Percentiles rank a stretch among this genome's conserved stretches.
Evolutionary conservation across 1,139 yeast genomes (phyloP).

Genomic region (Meyerozyma athensensis): DNA sequence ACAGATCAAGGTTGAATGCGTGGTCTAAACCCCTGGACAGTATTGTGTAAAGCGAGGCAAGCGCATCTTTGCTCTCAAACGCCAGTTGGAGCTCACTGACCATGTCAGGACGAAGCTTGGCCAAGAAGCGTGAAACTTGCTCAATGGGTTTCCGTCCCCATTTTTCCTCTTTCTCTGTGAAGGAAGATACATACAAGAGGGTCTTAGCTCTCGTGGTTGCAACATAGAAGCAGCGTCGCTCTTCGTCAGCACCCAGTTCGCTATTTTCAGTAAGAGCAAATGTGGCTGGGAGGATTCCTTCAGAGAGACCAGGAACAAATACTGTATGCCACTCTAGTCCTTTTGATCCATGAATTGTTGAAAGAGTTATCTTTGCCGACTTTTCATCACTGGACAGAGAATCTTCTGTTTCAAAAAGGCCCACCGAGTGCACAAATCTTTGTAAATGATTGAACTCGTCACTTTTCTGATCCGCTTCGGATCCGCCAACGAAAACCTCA

Average conservation of each 20-base stretch:
- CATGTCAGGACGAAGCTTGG: constrained; percentile 6
- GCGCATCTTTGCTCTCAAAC: constrained; percentile 13
- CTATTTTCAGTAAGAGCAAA: constrained; percentile 32
- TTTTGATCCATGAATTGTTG: constrained; percentile 89
- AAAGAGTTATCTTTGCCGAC: constrained; percentile 34
- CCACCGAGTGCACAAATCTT: constrained; percentile 55
- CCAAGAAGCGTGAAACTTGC: constrained; percentile 29
- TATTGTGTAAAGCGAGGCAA: constrained; percentile 17
- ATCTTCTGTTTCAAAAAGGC: constrained; percentile 42
- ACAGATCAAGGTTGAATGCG: constrained; percentile 8
- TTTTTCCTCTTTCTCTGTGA: constrained; percentile 18
- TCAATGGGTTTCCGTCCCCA: constrained; percentile 22
- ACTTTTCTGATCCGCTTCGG: constrained; percentile 14
- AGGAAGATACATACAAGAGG: constrained; percentile 33
- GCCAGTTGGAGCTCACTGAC: constrained; percentile 15
- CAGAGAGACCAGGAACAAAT: constrained; percentile 67
- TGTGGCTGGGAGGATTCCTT: constrained; percentile 53
- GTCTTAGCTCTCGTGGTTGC: constrained; percentile 79
- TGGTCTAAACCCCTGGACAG: constrained; percentile 10
- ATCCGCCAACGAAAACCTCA: constrained; percentile 18
- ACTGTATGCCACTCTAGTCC: constrained; percentile 96
- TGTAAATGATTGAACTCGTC: constrained; percentile 31
- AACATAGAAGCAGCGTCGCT: constrained; percentile 79
- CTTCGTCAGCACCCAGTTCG: constrained; percentile 55
- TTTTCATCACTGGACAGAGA: constrained; percentile 7